Evolutionary conservation across 2,329 filamentous ascomycete genomes (phyloP), one percentile per base, ranked within the genome.

Genomic region (Xylariomycetidae sp.): DNA sequence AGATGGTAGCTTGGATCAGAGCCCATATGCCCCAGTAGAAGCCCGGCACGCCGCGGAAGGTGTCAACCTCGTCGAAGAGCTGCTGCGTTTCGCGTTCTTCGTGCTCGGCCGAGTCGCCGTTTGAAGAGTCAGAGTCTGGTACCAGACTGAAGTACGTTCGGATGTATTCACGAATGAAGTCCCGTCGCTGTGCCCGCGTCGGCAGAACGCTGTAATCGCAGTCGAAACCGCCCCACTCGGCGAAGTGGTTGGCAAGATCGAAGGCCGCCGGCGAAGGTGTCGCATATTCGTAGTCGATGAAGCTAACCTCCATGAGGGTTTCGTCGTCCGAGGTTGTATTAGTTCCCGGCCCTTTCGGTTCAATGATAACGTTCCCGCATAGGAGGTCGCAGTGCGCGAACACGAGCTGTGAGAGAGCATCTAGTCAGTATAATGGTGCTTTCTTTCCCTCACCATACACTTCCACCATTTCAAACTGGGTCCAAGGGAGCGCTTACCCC

Each of bases 201-300:
- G 92, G 92, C 36, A 96, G 72, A 47, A 82, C 81, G 50, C 65
- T 76, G 64, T 85, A 89, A 60, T 96, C 88, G 68, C 92, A 98
- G 50, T 94, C 87, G 54, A 95, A 95, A 37, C 92, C 92, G 39
- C 83, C 89, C 90, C 92, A 98, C 64, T 98, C 92, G 29, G 92
- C 88, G 57, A 98, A 95, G 68, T 98, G 92, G 64, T 98, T 98
- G 31, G 90, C 83, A 48, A 98, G 80, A 58, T 98, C 92, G 61
- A 98, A 98, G 2, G 90, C 89, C 4, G 89, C 88, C 2, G 90
- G 90, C 1, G 89, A 90, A 3, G 92, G 89, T 4, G 87, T 92
- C 10, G 89, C 88, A 61, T 98, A 98, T 61, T 98, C 92, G 67
- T 96, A 98, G 64, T 98, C 92, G 58, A 98, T 98, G 63, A 98